Evolutionary conservation across 169 alveolate species (phyloP).

Genomic region (Eimeria necatrix): DNA sequence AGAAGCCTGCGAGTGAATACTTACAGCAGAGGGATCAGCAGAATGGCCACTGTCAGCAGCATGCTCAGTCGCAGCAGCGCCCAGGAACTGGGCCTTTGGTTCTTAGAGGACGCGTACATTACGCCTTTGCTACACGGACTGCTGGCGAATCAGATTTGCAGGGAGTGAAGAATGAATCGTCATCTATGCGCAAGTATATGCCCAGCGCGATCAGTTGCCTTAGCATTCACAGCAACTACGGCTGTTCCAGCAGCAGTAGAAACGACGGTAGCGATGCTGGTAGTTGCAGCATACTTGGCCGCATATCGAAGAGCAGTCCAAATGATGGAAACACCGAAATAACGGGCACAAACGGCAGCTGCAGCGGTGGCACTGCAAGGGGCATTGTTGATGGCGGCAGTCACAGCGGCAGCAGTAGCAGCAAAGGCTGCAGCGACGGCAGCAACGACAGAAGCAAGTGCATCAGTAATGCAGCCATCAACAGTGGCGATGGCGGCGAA

Average conservation of each 20-base stretch:
- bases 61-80: not conserved
- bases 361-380: not conserved
- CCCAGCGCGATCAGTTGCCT: not conserved
- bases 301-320: not conserved
- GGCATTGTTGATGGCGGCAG: not conserved
- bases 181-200: not conserved
- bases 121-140: conserved; percentile 60
- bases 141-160: not conserved
- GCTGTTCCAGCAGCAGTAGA: not conserved
- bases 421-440: not conserved
- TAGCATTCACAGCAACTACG: not conserved
- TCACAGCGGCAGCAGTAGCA: not conserved
- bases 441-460: not conserved
- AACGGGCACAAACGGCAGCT: not conserved
- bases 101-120: conserved; percentile 21
- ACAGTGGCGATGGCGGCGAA: not conserved
- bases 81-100: conserved; percentile 20
- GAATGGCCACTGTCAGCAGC: not conserved
- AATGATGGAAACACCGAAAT: not conserved
- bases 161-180: not conserved
- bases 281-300: not conserved
- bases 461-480: not conserved
- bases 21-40: not conserved
- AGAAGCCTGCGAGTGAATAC: not conserved
- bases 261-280: not conserved